Evolutionary conservation across 1,284 basidiomycete genomes (phyloP), one percentile per base, ranked within the genome.

Genomic region (Moniliella sp.): DNA sequence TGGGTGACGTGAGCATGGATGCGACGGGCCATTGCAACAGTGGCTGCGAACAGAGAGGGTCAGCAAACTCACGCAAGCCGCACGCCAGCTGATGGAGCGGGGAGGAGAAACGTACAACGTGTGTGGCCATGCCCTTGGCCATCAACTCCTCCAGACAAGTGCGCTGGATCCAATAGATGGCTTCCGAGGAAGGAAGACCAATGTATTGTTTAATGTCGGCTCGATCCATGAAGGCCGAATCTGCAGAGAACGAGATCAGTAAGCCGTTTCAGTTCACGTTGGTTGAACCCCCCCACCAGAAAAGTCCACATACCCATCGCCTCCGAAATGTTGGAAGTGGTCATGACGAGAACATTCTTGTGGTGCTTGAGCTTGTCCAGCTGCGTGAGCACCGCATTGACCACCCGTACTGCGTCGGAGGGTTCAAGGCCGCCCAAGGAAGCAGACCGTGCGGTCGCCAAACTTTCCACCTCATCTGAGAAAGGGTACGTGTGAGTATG

Each of bases 191-290:
- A 1, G 88, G 88, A 4, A 82, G 69, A 37, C 84, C 84, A 21
- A 94, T 71, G 52, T 82, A 91, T 66, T 93, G 84, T 28, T 88
- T 74, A 36, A 97, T 83, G 53, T 99, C 91, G 8, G 86, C 91
- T 28, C 91, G 75, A 56, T 97, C 91, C 33, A 94, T 73, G 56
- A 94, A 97, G 0, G 88, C 91, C 28, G 73, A 73, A 56, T 97
- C 88, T 88, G 46, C 18, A 2, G 16, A 4, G 4, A 9, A 18
- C 14, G 16, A 14, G 8, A 7, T 21, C 18, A 19, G 30, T 16
- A 8, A 18, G 15, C 10, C 13, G 11, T n/a, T 30, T 25, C 28
- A 26, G 35, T 28, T 19, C 12, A 30, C n/a, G 12, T 38, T 28
- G n/a, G n/a, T n/a, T n/a, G n/a, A n/a, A n/a, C n/a, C n/a, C n/a